Evolutionary conservation across 768 basidiomycete genomes (phyloP).

Genomic region (Macrolepiota dolichaula): DNA sequence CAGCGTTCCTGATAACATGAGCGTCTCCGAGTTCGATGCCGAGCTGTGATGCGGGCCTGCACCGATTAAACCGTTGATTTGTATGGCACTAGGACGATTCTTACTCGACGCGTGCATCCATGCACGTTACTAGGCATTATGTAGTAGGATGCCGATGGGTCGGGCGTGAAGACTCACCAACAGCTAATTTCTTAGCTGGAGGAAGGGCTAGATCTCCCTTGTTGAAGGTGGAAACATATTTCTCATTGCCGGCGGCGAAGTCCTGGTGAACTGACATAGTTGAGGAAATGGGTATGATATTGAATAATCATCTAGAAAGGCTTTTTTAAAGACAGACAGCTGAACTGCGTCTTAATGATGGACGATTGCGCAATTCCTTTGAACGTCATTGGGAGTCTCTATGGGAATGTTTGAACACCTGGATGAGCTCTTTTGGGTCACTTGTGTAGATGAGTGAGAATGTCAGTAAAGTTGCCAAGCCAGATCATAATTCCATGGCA

Average conservation of each 20-base stretch:
- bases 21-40: slow-evolving; percentile 67
- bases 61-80: slow-evolving; percentile 4
- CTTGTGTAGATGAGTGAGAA: too few species aligned
- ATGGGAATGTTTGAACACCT: background rate
- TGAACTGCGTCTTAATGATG: slow-evolving; percentile 4
- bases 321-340: background rate
- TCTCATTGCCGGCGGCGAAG: slow-evolving; percentile 38
- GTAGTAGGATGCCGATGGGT: background rate
- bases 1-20: slow-evolving; percentile 74
- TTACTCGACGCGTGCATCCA: slow-evolving; percentile 73
- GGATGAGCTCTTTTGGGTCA: too few species aligned
- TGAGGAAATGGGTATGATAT: background rate
- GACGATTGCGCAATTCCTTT: slow-evolving; percentile 6
- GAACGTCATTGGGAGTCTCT: background rate
- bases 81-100: slow-evolving; percentile 7
- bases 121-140: slow-evolving; percentile 52
- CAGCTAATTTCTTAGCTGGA: slow-evolving; percentile 30
- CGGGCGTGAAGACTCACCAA: slow-evolving; percentile 20
- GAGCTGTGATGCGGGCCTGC: slow-evolving; percentile 53
- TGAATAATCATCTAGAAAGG: background rate
- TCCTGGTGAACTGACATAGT: slow-evolving; percentile 27
- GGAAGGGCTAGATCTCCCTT: slow-evolving; percentile 34
- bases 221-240: slow-evolving; percentile 44
- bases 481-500: background rate
- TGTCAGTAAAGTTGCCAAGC: too few species aligned